Evolutionary conservation across 164 flowering plant genomes (phyloP).

Genomic region (Saururus chinensis): DNA sequence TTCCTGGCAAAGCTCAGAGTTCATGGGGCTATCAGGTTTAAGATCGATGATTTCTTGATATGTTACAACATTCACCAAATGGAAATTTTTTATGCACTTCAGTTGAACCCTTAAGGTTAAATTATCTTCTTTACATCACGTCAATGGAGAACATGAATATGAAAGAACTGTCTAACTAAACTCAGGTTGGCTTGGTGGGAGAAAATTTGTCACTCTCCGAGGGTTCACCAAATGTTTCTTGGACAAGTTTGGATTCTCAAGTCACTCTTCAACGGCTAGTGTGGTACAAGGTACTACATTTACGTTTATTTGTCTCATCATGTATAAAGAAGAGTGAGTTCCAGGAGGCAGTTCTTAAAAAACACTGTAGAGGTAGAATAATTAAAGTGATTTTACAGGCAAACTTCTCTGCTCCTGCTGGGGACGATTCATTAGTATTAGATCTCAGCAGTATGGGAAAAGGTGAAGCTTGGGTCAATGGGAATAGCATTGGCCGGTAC

Average conservation of each 20-base stretch:
- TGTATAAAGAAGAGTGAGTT: neutral
- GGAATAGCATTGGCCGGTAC: conserved; percentile 63
- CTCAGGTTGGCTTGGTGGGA: neutral
- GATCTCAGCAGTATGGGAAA: conserved; percentile 58
- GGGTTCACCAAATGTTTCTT: conserved; percentile 14
- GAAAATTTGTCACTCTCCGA: neutral
- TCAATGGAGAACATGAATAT: neutral
- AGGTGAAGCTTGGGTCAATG: conserved; percentile 80
- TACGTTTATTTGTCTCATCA: too few species aligned
- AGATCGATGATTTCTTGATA: neutral
- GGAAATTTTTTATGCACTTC: too few species aligned
- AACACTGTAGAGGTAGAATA: neutral
- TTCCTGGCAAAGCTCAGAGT: conserved; percentile 10
- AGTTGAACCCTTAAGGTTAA: too few species aligned
- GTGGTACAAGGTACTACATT: conserved; percentile 39
- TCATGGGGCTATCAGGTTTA: conserved; percentile 62
- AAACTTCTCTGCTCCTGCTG: conserved; percentile 40
- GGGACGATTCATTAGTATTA: conserved; percentile 40
- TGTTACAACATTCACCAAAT: too few species aligned
- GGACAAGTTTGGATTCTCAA: conserved; percentile 15
- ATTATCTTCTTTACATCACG: too few species aligned
- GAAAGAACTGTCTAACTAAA: neutral
- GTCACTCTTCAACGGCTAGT: conserved; percentile 22
- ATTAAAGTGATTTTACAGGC: conserved; percentile 21
- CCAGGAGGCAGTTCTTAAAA: neutral